Percentiles rank a stretch among this genome's conserved stretches.
Evolutionary conservation across 78 protist species (phyloP).

Genomic region (Reticulomyxa filosa): DNA sequence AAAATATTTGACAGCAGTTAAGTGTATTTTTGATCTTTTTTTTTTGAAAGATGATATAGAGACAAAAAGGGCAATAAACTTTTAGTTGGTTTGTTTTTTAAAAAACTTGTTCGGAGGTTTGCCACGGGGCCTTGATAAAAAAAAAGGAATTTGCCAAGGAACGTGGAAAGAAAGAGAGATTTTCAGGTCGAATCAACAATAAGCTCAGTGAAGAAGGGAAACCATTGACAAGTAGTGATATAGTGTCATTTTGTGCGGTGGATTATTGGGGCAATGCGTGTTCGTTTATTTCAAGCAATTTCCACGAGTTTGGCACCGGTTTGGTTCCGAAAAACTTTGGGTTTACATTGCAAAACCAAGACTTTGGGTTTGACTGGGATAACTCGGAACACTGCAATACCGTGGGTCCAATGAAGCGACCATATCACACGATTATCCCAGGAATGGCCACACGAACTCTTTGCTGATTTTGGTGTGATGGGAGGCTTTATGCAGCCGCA

Average conservation of each 20-base stretch:
- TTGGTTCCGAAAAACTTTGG: conserved; percentile 54
- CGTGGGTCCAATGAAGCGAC: conserved; percentile 41
- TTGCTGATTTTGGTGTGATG: conserved; percentile 40
- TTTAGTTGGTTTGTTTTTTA: too few species aligned
- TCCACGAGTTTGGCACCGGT: conserved; percentile 38
- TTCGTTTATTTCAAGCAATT: neutral
- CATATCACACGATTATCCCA: conserved; percentile 79
- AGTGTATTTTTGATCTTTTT: too few species aligned
- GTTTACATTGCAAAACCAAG: conserved; percentile 47
- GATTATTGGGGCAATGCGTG: conserved; percentile 18
- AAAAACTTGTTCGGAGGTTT: too few species aligned
- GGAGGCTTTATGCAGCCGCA: conserved; percentile 81
- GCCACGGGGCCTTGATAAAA: too few species aligned
- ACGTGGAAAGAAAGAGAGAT: neutral
- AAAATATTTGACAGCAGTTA: too few species aligned
- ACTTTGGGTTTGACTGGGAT: conserved; percentile 22
- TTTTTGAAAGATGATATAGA: too few species aligned
- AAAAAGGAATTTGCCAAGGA: too few species aligned
- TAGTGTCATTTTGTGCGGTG: conserved; percentile 36
- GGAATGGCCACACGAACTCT: conserved; percentile 17
- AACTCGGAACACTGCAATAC: conserved; percentile 36
- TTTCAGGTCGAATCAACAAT: too few species aligned
- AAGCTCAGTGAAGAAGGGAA: conserved; percentile 21
- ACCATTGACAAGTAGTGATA: conserved; percentile 14
- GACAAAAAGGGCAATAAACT: too few species aligned